Evolutionary conservation across 768 basidiomycete genomes (phyloP).

Genomic region (Lactifluus volemus): DNA sequence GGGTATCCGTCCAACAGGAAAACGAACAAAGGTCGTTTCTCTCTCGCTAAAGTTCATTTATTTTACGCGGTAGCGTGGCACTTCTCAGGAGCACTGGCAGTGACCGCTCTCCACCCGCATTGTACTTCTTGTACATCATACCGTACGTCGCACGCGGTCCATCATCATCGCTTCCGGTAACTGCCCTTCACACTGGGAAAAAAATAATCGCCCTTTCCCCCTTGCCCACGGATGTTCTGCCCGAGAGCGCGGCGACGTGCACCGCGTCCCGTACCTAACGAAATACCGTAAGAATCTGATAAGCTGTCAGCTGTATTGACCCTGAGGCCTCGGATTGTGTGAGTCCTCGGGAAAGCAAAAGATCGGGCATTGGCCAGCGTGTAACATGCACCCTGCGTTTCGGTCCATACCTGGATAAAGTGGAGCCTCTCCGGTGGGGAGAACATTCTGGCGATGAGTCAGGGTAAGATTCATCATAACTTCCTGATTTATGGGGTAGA

Average conservation of each 20-base stretch:
- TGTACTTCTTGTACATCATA: conserved; percentile 14
- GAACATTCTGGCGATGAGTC: not conserved
- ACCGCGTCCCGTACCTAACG: not conserved
- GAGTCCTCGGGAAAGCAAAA: not conserved
- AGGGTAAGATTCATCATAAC: not conserved
- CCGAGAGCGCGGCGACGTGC: not conserved
- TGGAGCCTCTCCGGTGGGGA: not conserved
- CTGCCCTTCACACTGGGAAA: not conserved
- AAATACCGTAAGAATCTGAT: not conserved
- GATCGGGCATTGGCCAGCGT: not conserved
- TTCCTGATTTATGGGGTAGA: not conserved
- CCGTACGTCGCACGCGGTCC: conserved; percentile 1
- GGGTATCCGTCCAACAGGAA: not conserved
- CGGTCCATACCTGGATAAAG: not conserved
- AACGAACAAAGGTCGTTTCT: not conserved
- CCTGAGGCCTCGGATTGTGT: not conserved
- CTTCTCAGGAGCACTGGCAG: not conserved
- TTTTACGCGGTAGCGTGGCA: not conserved
- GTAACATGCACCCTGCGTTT: not conserved
- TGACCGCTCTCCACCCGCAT: conserved; percentile 14
- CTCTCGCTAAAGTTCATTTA: not conserved
- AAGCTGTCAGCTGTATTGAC: not conserved
- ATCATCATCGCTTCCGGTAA: not conserved
- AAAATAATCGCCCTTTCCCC: not conserved
- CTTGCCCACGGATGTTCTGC: not conserved